Percentiles rank a stretch among this genome's conserved stretches.
Evolutionary conservation across 495 filamentous ascomycete genomes (phyloP).

Genomic region (Annulohypoxylon maeteangense): DNA sequence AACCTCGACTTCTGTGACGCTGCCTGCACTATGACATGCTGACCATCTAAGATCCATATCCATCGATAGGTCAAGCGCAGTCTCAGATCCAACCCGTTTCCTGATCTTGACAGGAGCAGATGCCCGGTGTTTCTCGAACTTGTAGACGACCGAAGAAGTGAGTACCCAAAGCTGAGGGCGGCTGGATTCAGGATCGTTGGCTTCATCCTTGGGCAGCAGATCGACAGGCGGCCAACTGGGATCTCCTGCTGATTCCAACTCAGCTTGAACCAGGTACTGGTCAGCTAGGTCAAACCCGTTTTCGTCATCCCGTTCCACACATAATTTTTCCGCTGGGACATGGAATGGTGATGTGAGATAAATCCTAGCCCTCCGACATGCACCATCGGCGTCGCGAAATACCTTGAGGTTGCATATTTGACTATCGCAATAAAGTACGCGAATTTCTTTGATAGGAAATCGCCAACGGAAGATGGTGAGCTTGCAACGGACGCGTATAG

Average conservation of each 20-base stretch:
- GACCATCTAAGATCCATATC: slow-evolving; percentile 61
- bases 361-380: slow-evolving; percentile 57
- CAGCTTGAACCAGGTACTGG: slow-evolving; percentile 57
- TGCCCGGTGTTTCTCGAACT: slow-evolving; percentile 54
- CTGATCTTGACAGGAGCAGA: slow-evolving; percentile 51
- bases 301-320: slow-evolving; percentile 55
- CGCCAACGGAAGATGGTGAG: slow-evolving; percentile 52
- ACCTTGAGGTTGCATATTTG: slow-evolving; percentile 58
- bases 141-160: slow-evolving; percentile 52
- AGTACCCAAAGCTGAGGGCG: slow-evolving; percentile 53
- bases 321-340: slow-evolving; percentile 59
- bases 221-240: slow-evolving; percentile 61
- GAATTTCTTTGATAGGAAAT: slow-evolving; percentile 29
- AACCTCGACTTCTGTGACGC: slow-evolving; percentile 35
- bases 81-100: slow-evolving; percentile 46
- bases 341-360: slow-evolving; percentile 57
- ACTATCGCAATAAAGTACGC: slow-evolving; percentile 57
- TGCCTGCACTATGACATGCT: slow-evolving; percentile 43
- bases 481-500: slow-evolving; percentile 57
- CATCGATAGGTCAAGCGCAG: slow-evolving; percentile 53
- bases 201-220: slow-evolving; percentile 47
- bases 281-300: slow-evolving; percentile 56
- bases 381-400: slow-evolving; percentile 56
- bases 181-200: slow-evolving; percentile 40
- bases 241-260: slow-evolving; percentile 59